A percentile compares a stretch with the other conserved stretches of the same genome.
phyloP scores from a whole-genome alignment of 495 filamentous ascomycete genomes.

The Neurospora sp. region DNA sequence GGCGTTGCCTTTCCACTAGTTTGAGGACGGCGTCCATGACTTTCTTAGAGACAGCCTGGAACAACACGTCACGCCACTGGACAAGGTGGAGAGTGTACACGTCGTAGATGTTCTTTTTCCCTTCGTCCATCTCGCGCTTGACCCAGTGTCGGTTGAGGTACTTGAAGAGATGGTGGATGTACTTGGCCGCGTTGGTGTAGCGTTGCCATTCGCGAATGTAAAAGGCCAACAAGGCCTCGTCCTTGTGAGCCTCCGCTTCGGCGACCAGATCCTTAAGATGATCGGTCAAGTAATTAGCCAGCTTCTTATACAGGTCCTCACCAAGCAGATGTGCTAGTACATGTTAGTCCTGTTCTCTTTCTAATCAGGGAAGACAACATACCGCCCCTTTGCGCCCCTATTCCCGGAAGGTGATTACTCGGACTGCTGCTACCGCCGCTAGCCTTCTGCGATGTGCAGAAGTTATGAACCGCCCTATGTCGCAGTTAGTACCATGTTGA shows the following conservation, averaged over 20 bases:
- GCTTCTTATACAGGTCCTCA: slow-evolving; percentile 88
- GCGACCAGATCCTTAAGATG: slow-evolving; percentile 60
- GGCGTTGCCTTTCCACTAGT: slow-evolving; percentile 93
- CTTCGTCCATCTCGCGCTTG: slow-evolving; percentile 96
- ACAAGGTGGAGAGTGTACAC: slow-evolving; percentile 96
- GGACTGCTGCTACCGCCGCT: slow-evolving; percentile 30
- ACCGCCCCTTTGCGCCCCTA: slow-evolving; percentile 70
- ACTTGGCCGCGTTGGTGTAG: slow-evolving; percentile 90
- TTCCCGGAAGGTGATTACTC: slow-evolving; percentile 7
- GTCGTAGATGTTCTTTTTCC: slow-evolving; percentile 96
- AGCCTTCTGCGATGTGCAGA: slow-evolving; percentile 96
- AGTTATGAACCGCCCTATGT: slow-evolving; percentile 86
- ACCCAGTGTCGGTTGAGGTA: slow-evolving; percentile 99
- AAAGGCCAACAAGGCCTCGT: slow-evolving; percentile 86
- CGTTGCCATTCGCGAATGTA: slow-evolving; percentile 96
- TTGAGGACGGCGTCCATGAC: slow-evolving; percentile 94
- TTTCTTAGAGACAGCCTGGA: slow-evolving; percentile 66
- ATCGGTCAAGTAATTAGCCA: slow-evolving; percentile 69
- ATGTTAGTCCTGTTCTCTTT: neutral
- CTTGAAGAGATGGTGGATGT: slow-evolving; percentile 91
- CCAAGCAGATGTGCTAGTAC: slow-evolving; percentile 76
- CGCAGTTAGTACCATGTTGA: slow-evolving; percentile 14
- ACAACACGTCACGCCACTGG: slow-evolving; percentile 87
- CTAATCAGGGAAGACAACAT: slow-evolving; percentile 15
- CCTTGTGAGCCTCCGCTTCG: slow-evolving; percentile 64